Conservation (phyloP, 1,284 basidiomycete genomes). For the Cutaneotrichosporon sp. region DNA sequence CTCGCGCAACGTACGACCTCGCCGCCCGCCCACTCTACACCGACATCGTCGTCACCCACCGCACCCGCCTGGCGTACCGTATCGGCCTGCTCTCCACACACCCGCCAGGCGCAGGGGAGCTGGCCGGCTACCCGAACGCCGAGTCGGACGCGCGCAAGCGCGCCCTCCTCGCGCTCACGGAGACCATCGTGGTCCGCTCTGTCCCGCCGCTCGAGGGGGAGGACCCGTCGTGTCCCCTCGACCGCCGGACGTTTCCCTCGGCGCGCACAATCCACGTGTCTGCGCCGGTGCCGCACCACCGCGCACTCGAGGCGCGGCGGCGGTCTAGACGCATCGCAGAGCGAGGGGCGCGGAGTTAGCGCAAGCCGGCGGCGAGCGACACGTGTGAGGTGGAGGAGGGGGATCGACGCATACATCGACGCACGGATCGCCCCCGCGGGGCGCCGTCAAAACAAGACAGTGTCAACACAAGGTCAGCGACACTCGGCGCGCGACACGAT, state of each 20-base stretch:
- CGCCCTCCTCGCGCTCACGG: slow-evolving; percentile 14
- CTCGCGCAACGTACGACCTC: slow-evolving; percentile 13
- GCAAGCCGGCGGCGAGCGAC: too few relatives aligned
- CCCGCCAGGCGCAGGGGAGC: too few relatives aligned
- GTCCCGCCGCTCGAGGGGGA: neutral
- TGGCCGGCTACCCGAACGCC: slow-evolving; percentile 7
- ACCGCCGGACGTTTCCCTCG: slow-evolving; percentile 14
- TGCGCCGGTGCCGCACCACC: slow-evolving; percentile 12
- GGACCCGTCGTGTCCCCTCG: slow-evolving; percentile 9
- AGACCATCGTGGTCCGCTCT: neutral
- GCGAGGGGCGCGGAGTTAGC: neutral
- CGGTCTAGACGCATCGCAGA: neutral
- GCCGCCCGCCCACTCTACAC: slow-evolving; percentile 16
- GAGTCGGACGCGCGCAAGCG: slow-evolving; percentile 15
- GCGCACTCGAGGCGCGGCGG: neutral
- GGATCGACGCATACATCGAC: too few relatives aligned
- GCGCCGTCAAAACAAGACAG: too few relatives aligned
- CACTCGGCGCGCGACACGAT: too few relatives aligned
- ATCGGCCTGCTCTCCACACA: neutral
- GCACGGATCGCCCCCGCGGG: too few relatives aligned
- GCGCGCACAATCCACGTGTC: slow-evolving; percentile 10
- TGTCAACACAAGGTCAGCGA: too few relatives aligned
- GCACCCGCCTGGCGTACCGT: slow-evolving; percentile 9
- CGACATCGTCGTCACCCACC: slow-evolving; percentile 15
- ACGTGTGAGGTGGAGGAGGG: too few relatives aligned